Conservation (phyloP, 441 rosid species). For the Populus trichocarpa region DNA sequence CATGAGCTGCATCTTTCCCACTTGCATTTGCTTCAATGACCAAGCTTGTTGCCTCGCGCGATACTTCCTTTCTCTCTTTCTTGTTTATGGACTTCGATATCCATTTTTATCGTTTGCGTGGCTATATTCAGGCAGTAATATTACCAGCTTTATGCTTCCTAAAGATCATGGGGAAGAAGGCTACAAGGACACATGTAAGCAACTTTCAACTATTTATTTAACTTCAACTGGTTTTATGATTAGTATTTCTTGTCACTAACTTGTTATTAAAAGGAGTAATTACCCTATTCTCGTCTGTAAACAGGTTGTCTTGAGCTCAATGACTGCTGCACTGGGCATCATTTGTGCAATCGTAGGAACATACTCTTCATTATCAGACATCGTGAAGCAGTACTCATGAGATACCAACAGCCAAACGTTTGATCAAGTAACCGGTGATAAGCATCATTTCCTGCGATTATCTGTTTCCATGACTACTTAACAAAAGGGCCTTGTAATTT, state of each 20-base stretch:
- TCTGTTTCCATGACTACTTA: not conserved
- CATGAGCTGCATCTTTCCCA: too few species aligned
- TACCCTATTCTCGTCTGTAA: not conserved
- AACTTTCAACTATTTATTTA: not conserved
- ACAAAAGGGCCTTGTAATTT: too few species aligned
- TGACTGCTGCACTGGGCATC: slow-evolving; percentile 41
- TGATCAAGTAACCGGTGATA: not conserved
- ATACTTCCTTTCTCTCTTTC: not conserved
- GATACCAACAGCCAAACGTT: not conserved
- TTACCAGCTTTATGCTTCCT: slow-evolving; percentile 76
- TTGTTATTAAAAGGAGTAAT: not conserved
- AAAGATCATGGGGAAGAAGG: slow-evolving; percentile 60
- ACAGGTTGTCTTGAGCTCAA: slow-evolving; percentile 53
- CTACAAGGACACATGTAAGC: slow-evolving; percentile 58
- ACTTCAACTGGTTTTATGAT: not conserved
- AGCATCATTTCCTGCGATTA: not conserved
- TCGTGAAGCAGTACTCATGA: slow-evolving; percentile 34
- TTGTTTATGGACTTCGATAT: not conserved
- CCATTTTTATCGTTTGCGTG: not conserved
- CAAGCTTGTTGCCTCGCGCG: not conserved
- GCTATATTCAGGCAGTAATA: slow-evolving; percentile 50
- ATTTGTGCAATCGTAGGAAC: slow-evolving; percentile 57
- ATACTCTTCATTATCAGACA: slow-evolving; percentile 46
- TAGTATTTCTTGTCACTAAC: not conserved
- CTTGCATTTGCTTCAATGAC: too few species aligned